Evolutionary conservation across 805 yeast genomes (phyloP).

Genomic region (Hanseniaspora mollemarum): DNA sequence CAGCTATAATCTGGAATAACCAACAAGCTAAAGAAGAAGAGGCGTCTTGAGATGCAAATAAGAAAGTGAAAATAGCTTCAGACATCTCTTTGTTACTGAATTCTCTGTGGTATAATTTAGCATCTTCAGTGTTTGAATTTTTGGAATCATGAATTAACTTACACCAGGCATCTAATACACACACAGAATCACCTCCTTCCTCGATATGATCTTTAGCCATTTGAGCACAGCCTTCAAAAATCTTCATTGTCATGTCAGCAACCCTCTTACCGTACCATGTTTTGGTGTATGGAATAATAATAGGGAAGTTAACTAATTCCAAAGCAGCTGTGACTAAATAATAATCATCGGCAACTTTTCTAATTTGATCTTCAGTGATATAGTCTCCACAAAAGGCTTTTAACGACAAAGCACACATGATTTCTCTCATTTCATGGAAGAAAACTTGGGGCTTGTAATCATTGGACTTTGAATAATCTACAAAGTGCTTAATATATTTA

Average conservation of each 20-base stretch:
- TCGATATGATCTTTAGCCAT: slow-evolving; percentile 72
- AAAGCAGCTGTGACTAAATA: slow-evolving; percentile 87
- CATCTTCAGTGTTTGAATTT: slow-evolving; percentile 37
- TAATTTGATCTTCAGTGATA: slow-evolving; percentile 83
- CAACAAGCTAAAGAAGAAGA: slow-evolving; percentile 95
- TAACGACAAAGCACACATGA: slow-evolving; percentile 86
- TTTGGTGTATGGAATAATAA: slow-evolving; percentile 88
- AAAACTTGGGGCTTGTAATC: slow-evolving; percentile 47
- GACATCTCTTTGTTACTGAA: slow-evolving; percentile 86
- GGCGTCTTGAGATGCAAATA: slow-evolving; percentile 97
- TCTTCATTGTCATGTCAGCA: slow-evolving; percentile 88
- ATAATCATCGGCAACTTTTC: slow-evolving; percentile 82
- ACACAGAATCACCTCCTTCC: slow-evolving; percentile 63
- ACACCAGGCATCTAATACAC: slow-evolving; percentile 96
- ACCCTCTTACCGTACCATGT: slow-evolving; percentile 95
- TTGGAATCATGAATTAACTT: slow-evolving; percentile 66
- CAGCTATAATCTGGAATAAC: slow-evolving; percentile 93
- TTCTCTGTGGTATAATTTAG: slow-evolving; percentile 58
- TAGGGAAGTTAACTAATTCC: slow-evolving; percentile 95
- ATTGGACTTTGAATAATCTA: slow-evolving; percentile 46
- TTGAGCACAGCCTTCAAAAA: slow-evolving; percentile 79
- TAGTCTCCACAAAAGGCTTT: slow-evolving; percentile 93
- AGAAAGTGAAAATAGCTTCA: slow-evolving; percentile 90
- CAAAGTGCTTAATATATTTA: slow-evolving; percentile 58
- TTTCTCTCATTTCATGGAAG: slow-evolving; percentile 90